A percentile compares a stretch with the other conserved stretches of the same genome.
Evolutionary conservation across 306 rosid species (phyloP).

Genomic region (Rosa persica): DNA sequence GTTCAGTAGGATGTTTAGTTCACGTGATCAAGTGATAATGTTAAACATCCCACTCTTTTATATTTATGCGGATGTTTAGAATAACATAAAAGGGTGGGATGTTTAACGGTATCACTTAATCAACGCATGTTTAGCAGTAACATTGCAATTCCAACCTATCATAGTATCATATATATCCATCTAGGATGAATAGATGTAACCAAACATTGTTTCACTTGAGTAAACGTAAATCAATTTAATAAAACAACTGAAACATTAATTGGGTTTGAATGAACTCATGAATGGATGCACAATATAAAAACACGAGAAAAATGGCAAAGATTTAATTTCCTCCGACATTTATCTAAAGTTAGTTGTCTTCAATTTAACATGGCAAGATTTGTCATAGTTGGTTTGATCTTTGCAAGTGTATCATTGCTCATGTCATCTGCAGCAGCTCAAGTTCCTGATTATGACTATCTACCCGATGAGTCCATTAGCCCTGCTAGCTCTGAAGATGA

Average conservation of each 20-base stretch:
- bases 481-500: not conserved
- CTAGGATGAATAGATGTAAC: too few species aligned
- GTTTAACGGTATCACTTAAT: too few species aligned
- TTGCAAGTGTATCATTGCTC: not conserved
- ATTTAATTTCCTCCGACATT: not conserved
- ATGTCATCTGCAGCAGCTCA: not conserved
- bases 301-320: not conserved
- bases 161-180: too few species aligned
- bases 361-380: not conserved
- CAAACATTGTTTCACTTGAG: too few species aligned
- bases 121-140: too few species aligned
- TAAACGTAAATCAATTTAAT: not conserved
- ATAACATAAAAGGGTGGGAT: too few species aligned
- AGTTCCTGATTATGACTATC: not conserved
- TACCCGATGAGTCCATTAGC: not conserved
- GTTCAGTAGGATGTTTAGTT: too few species aligned
- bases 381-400: not conserved
- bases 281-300: not conserved
- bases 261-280: not conserved
- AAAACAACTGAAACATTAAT: too few species aligned
- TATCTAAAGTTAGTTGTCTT: not conserved
- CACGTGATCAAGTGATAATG: too few species aligned
- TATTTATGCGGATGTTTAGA: too few species aligned
- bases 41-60: too few species aligned
- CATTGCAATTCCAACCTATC: too few species aligned